Percentiles rank a stretch among this genome's conserved stretches.
Conservation (phyloP, 441 rosid species). For the Omphalea diandra region DNA sequence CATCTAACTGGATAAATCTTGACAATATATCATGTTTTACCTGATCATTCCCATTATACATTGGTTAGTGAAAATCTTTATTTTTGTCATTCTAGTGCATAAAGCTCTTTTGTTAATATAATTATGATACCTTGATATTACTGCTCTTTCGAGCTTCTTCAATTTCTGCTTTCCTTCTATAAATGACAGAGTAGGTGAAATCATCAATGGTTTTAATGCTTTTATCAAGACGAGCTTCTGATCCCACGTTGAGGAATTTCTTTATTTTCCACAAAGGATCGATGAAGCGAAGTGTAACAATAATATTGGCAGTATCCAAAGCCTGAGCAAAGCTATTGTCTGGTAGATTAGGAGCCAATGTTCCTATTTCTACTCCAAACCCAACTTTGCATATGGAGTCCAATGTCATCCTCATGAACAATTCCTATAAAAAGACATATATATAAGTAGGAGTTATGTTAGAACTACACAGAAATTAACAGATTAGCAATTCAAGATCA, state of each 20-base stretch:
- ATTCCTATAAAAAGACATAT: constrained; percentile 45
- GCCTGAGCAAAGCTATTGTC: constrained; percentile 78
- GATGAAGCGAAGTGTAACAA: constrained; percentile 83
- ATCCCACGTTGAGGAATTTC: constrained; percentile 67
- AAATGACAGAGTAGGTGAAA: constrained; percentile 86
- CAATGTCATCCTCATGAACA: constrained; percentile 89
- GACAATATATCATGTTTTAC: constrained; percentile 78
- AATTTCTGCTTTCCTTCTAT: constrained; percentile 69
- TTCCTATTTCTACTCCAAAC: constrained; percentile 91
- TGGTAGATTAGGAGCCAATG: constrained; percentile 68
- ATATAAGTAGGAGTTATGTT: constrained; percentile 22
- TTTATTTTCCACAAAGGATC: constrained; percentile 89
- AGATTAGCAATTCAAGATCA: neutral
- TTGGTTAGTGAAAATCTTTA: neutral
- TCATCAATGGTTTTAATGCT: constrained; percentile 75
- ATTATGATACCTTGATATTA: constrained; percentile 47
- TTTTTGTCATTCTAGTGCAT: neutral
- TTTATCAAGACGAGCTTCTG: constrained; percentile 83
- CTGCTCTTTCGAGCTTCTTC: constrained; percentile 37
- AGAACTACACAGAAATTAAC: constrained; percentile 44
- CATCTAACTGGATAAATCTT: constrained; percentile 77
- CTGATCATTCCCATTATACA: constrained; percentile 34
- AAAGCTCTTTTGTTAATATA: neutral
- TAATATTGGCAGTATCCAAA: constrained; percentile 79
- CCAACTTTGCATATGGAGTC: constrained; percentile 97